Conservation (phyloP, 2,329 filamentous ascomycete genomes). For the Cryphonectria naterciae region DNA sequence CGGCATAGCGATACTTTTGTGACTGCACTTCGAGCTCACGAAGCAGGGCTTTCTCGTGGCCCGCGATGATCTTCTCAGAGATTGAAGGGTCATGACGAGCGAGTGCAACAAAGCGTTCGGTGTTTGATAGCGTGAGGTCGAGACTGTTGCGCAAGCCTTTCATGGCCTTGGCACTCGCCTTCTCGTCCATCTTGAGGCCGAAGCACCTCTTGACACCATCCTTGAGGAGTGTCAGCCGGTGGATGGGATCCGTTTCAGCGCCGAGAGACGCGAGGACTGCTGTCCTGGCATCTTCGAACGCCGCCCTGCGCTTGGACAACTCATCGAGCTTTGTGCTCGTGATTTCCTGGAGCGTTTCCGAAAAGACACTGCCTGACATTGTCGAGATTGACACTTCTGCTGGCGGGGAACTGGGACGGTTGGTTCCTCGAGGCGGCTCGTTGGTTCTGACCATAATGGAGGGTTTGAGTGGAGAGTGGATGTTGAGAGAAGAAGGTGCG, state of each 20-base stretch:
- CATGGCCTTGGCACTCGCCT: conserved; percentile 47
- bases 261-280: conserved; percentile 37
- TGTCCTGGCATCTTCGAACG: conserved; percentile 43
- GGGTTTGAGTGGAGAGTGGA: not conserved
- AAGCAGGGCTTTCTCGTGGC: conserved; percentile 44
- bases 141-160: conserved; percentile 36
- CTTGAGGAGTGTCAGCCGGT: conserved; percentile 40
- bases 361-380: conserved; percentile 43
- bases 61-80: conserved; percentile 38
- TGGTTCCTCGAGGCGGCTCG: not conserved
- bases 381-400: not conserved
- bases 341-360: conserved; percentile 48
- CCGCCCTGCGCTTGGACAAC: conserved; percentile 44
- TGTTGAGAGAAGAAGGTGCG: not conserved
- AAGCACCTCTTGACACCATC: conserved; percentile 44
- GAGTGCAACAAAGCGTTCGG: conserved; percentile 46
- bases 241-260: conserved; percentile 33
- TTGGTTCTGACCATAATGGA: not conserved
- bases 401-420: not conserved
- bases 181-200: conserved; percentile 55
- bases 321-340: conserved; percentile 50
- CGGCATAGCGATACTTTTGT: conserved; percentile 48
- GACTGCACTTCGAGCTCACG: conserved; percentile 46
- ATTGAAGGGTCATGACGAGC: conserved; percentile 47
- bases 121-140: conserved; percentile 42